These are phyloP conservation scores for Pisolithus microcarpus DNA, from an alignment of 768 basidiomycete genomes.

Conservation along the genomic window DNA sequence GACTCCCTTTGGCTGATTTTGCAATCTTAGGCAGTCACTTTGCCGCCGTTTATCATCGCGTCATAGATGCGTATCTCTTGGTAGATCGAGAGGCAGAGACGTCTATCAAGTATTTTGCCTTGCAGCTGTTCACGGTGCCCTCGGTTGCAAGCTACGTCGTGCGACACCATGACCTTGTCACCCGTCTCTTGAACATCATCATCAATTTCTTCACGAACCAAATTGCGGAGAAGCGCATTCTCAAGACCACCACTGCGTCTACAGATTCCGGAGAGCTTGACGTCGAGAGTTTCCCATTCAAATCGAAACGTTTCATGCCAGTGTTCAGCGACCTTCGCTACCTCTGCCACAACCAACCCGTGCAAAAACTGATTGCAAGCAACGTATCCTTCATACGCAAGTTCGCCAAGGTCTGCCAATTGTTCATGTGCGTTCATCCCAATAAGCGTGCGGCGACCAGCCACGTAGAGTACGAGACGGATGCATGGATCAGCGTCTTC, in stretches of 20 bases:
- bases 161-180: constrained; percentile 62
- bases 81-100: constrained; percentile 93
- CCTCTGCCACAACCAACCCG: constrained; percentile 71
- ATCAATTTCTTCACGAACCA: constrained; percentile 91
- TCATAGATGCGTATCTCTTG: constrained; percentile 88
- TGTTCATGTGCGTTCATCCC: constrained; percentile 93
- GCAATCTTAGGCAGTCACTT: constrained; percentile 66
- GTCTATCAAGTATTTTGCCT: constrained; percentile 87
- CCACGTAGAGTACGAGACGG: constrained; percentile 95
- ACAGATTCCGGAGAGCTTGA: constrained; percentile 43
- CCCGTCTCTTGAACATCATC: constrained; percentile 76
- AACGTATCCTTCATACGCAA: constrained; percentile 60
- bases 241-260: constrained; percentile 20
- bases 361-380: constrained; percentile 70
- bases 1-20: constrained; percentile 2
- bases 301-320: constrained; percentile 93
- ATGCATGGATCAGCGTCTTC: constrained; percentile 95
- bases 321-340: constrained; percentile 89
- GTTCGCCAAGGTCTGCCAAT: constrained; percentile 70
- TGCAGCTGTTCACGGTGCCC: constrained; percentile 90
- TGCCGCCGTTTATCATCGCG: constrained; percentile 74
- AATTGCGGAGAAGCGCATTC: constrained; percentile 64
- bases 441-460: constrained; percentile 73
- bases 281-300: constrained; percentile 82
- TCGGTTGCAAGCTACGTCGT: constrained; percentile 78